Percentiles rank a stretch among this genome's conserved stretches.
Conservation (phyloP, 768 basidiomycete species). For the Russula sp. region DNA sequence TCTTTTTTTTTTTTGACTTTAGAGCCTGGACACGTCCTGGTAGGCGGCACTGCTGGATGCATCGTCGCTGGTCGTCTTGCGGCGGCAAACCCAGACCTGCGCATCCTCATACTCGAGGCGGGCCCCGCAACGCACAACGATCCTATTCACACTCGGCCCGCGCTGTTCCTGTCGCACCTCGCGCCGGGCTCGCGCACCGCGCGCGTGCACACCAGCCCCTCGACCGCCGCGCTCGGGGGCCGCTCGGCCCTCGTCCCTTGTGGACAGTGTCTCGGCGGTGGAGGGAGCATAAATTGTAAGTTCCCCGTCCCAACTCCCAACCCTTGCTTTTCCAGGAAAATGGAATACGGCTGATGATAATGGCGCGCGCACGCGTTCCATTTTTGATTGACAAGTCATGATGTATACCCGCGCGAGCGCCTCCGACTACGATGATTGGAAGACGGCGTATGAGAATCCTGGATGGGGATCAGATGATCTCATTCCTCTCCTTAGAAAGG, state of each 20-base stretch:
- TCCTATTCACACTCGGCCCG: conserved; percentile 46
- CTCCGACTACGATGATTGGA: conserved; percentile 64
- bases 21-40: not conserved
- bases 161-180: conserved; percentile 40
- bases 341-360: not conserved
- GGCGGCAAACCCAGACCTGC: conserved; percentile 44
- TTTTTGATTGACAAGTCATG: conserved; percentile 9
- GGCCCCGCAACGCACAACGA: conserved; percentile 45
- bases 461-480: conserved; percentile 56
- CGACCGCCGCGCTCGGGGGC: conserved; percentile 38
- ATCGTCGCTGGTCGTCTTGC: conserved; percentile 49
- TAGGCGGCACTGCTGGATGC: conserved; percentile 49
- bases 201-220: conserved; percentile 33
- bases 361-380: not conserved
- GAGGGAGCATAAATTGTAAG: conserved; percentile 50
- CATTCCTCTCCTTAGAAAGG: conserved; percentile 54
- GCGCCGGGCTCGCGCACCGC: conserved; percentile 35
- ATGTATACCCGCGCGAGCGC: conserved; percentile 53
- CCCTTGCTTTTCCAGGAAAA: not conserved
- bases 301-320: not conserved
- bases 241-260: conserved; percentile 38
- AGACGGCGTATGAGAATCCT: conserved; percentile 38
- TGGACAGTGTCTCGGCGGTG: conserved; percentile 53
- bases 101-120: conserved; percentile 54
- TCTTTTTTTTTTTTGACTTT: not conserved